These are phyloP conservation scores for Tetrapisispora phaffii DNA, from an alignment of 805 yeast species.

Conservation along the genomic window DNA sequence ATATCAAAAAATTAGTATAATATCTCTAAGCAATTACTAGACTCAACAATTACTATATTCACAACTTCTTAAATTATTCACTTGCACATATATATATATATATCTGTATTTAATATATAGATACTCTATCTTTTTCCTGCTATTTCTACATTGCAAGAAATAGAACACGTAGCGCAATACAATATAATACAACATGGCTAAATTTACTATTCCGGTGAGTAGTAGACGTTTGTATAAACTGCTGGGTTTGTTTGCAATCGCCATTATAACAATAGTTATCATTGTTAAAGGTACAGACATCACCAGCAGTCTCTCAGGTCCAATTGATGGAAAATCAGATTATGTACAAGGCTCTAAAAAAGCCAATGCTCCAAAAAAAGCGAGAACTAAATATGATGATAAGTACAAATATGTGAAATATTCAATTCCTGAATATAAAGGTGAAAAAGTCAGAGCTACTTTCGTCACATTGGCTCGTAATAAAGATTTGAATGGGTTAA, in stretches of 20 bases:
- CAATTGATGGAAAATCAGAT: background rate
- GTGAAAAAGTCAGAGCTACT: conserved; percentile 57
- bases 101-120: no score
- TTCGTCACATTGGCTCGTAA: conserved; percentile 77
- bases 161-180: background rate
- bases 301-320: background rate
- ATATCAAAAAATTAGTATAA: no score
- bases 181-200: background rate
- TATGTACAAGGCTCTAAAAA: background rate
- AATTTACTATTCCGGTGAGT: conserved; percentile 2
- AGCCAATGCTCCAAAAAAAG: background rate
- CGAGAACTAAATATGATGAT: conserved; percentile 3
- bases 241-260: background rate
- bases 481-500: conserved; percentile 50
- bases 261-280: background rate
- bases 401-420: conserved; percentile 5
- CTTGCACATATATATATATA: no score
- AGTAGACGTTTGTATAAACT: conserved; percentile 2
- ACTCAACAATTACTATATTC: background rate
- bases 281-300: conserved; percentile 1
- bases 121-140: no score
- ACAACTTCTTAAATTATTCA: background rate
- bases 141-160: no score
- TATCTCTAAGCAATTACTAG: background rate
- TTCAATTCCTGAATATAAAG: conserved; percentile 12